These are phyloP conservation scores for Fusarium abutilonis DNA, from an alignment of 2,329 filamentous ascomycete species.

Conservation along the genomic window DNA sequence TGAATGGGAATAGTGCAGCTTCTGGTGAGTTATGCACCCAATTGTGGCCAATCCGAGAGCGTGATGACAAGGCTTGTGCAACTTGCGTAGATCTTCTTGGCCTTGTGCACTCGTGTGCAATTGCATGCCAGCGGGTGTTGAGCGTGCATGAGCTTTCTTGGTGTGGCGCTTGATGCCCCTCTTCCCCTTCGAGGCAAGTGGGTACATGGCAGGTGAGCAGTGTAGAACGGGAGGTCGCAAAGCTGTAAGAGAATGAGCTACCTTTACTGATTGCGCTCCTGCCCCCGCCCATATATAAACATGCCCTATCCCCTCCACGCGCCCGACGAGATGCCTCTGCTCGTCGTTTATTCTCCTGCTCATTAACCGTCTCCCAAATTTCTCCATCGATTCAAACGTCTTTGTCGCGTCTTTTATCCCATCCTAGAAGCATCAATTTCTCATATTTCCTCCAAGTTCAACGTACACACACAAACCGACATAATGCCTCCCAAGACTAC, in stretches of 20 bases:
- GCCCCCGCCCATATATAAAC: constrained; percentile 71
- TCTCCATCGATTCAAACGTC: constrained; percentile 18
- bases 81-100: constrained; percentile 16
- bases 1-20: constrained; percentile 39
- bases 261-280: constrained; percentile 64
- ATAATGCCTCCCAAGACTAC: constrained; percentile 71
- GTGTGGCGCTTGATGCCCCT: constrained; percentile 44
- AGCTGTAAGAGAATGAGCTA: constrained; percentile 47
- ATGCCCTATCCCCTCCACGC: constrained; percentile 62
- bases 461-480: constrained; percentile 45
- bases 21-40: constrained; percentile 28
- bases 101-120: constrained; percentile 38
- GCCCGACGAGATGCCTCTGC: constrained; percentile 57
- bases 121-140: constrained; percentile 33
- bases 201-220: constrained; percentile 41
- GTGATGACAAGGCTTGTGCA: constrained; percentile 11
- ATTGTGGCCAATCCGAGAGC: constrained; percentile 6
- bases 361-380: constrained; percentile 40
- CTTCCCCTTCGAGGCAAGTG: constrained; percentile 40
- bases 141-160: constrained; percentile 31
- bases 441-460: constrained; percentile 31
- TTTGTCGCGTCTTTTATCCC: constrained; percentile 44
- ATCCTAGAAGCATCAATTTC: constrained; percentile 28
- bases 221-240: constrained; percentile 21
- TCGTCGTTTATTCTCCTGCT: constrained; percentile 50